These are phyloP conservation scores for Colletotrichum sp. DNA, from an alignment of 2,329 filamentous ascomycete genomes.

Conservation along the genomic window DNA sequence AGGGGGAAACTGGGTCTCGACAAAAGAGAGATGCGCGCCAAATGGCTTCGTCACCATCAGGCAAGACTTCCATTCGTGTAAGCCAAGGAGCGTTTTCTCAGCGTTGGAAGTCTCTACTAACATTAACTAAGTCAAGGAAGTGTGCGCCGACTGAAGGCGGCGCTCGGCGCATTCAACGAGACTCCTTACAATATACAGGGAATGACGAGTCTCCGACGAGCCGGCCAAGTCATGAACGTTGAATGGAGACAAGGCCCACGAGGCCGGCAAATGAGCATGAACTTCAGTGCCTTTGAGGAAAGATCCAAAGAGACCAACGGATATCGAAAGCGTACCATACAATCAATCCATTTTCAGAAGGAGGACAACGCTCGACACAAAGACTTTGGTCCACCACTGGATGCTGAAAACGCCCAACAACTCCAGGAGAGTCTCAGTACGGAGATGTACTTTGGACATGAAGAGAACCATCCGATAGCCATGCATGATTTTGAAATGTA, in stretches of 20 bases:
- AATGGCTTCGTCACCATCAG: neutral
- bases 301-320: slow-evolving; percentile 2
- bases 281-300: slow-evolving; percentile 6
- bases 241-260: neutral
- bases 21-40: neutral
- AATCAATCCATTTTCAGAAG: neutral
- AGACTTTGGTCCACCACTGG: neutral
- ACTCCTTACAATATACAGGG: neutral
- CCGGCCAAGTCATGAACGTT: slow-evolving; percentile 11
- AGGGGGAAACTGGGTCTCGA: neutral
- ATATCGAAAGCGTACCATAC: neutral
- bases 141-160: neutral
- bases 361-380: neutral
- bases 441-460: neutral
- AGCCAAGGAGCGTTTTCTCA: neutral
- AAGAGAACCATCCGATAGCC: neutral
- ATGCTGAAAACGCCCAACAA: neutral
- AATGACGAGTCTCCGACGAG: neutral
- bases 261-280: neutral
- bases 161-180: neutral
- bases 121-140: neutral
- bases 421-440: neutral
- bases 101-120: neutral
- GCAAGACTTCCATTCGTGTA: neutral
- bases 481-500: slow-evolving; percentile 16